phyloP scores from a whole-genome alignment of 345 rosid species.

The Eucalyptus tenuipes region DNA sequence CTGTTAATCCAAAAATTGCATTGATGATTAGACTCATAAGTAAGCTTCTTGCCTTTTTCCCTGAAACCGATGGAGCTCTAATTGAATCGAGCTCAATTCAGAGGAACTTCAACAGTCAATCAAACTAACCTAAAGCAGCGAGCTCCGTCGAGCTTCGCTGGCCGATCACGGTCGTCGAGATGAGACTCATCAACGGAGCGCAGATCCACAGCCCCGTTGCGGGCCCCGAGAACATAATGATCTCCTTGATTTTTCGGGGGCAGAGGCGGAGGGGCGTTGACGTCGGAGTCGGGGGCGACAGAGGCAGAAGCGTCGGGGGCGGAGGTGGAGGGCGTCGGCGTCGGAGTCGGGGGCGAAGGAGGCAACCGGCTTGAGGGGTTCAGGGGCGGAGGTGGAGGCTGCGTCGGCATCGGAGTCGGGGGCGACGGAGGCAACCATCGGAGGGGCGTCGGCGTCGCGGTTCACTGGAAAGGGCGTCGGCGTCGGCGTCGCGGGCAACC shows the following conservation, averaged over 20 bases:
- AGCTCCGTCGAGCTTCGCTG: slow-evolving; percentile 46
- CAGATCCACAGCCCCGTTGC: slow-evolving; percentile 46
- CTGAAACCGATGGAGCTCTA: background rate
- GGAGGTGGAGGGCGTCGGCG: too few relatives aligned
- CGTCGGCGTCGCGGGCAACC: too few relatives aligned
- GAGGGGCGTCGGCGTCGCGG: too few relatives aligned
- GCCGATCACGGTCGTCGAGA: slow-evolving; percentile 33
- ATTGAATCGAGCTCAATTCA: background rate
- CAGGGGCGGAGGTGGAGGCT: too few relatives aligned
- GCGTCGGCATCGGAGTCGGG: too few relatives aligned
- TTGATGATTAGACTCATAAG: background rate
- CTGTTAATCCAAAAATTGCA: slow-evolving; percentile 10
- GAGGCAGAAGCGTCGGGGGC: too few relatives aligned
- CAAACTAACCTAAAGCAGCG: slow-evolving; percentile 39
- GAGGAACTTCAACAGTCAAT: background rate
- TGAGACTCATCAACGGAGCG: slow-evolving; percentile 43
- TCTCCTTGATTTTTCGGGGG: slow-evolving; percentile 24
- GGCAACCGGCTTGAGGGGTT: too few relatives aligned
- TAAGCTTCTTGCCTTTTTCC: background rate
- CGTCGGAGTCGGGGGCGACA: too few relatives aligned
- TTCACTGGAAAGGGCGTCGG: too few relatives aligned
- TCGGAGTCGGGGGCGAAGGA: too few relatives aligned
- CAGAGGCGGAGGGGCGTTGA: too few relatives aligned
- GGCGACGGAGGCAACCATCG: too few relatives aligned
- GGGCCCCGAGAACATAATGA: slow-evolving; percentile 37